Percentiles rank a stretch among this genome's conserved stretches.
These are phyloP conservation scores for Dictyophora rubrovolvata DNA, from an alignment of 768 basidiomycete genomes.

Conservation along the genomic window DNA sequence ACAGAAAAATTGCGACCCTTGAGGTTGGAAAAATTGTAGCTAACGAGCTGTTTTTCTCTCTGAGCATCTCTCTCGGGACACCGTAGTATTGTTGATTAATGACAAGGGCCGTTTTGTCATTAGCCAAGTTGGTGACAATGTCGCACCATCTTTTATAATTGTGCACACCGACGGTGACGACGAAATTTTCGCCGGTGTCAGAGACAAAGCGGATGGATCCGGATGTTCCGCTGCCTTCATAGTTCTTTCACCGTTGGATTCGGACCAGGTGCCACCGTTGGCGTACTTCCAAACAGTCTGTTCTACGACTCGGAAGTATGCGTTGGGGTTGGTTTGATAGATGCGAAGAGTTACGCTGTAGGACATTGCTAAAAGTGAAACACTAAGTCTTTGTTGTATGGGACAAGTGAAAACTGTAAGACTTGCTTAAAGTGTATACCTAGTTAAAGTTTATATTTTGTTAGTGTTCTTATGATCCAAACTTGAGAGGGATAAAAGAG, in stretches of 20 bases:
- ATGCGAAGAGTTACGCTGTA: conserved; percentile 16
- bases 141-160: conserved; percentile 24
- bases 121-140: conserved; percentile 23
- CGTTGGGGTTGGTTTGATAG: conserved; percentile 13
- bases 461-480: too few relatives aligned
- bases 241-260: conserved; percentile 13
- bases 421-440: too few relatives aligned
- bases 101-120: conserved; percentile 16
- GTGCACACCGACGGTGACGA: conserved; percentile 23
- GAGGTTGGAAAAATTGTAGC: conserved; percentile 9
- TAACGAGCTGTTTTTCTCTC: conserved; percentile 6
- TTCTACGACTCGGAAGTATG: conserved; percentile 24
- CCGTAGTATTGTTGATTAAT: conserved; percentile 24
- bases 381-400: too few relatives aligned
- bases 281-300: conserved; percentile 25
- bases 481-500: too few relatives aligned
- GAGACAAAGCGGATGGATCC: conserved; percentile 26
- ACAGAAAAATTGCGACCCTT: conserved; percentile 2
- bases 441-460: too few relatives aligned
- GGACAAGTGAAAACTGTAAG: too few relatives aligned
- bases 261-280: conserved; percentile 23
- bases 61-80: conserved; percentile 2
- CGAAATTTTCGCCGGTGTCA: conserved; percentile 22
- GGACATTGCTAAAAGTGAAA: conserved; percentile 8
- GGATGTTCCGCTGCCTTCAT: conserved; percentile 31